phyloP scores from a whole-genome alignment of 169 alveolate genomes.

The Amoebophrya sp. region DNA sequence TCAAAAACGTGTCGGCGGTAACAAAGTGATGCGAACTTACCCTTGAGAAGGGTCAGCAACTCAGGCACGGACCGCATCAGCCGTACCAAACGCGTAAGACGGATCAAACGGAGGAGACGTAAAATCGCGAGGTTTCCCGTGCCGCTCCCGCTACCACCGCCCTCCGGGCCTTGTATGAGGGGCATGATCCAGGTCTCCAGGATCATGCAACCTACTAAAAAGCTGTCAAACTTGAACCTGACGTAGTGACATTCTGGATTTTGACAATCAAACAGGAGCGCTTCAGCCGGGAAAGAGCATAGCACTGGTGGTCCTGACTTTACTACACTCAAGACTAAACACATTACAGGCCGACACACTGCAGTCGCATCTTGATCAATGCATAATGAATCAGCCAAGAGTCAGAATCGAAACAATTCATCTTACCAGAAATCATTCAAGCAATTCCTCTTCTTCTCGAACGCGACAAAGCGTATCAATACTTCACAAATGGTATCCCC shows the following conservation, averaged over 20 bases:
- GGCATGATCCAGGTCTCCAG: conserved; percentile 15
- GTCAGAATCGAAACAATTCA: no score
- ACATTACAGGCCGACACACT: no score
- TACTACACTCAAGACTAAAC: no score
- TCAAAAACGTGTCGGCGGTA: no score
- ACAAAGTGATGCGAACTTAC: no score
- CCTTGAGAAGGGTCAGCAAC: background rate
- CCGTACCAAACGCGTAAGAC: background rate
- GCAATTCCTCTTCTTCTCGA: conserved; percentile 13
- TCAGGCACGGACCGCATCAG: background rate
- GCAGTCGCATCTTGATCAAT: no score
- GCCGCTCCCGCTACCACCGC: background rate
- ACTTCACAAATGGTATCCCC: no score
- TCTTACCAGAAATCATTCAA: background rate
- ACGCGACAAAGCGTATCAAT: background rate
- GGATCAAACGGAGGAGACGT: background rate
- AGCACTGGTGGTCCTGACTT: no score
- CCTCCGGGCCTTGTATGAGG: background rate
- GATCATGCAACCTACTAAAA: background rate
- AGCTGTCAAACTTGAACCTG: background rate
- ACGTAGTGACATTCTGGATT: no score
- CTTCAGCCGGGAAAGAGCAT: no score
- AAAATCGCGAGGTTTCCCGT: background rate
- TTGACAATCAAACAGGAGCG: no score
- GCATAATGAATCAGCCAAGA: no score